These are phyloP conservation scores for Stentor coeruleus DNA, from an alignment of 73 alveolate genomes.

Conservation along the genomic window DNA sequence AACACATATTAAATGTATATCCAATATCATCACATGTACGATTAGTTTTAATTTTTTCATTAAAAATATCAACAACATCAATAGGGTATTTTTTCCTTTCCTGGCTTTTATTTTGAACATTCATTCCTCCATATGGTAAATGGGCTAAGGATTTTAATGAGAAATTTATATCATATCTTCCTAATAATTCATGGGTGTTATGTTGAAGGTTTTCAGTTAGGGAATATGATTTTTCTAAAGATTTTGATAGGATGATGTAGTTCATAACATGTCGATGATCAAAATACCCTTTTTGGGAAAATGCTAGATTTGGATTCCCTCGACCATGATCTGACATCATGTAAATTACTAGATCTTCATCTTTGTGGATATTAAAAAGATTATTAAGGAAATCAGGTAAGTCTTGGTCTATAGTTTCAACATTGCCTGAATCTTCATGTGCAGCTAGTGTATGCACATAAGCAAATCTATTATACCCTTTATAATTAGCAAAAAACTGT, in stretches of 20 bases:
- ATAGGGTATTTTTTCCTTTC: neutral
- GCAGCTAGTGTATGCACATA: conserved; percentile 11
- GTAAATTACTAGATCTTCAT: neutral
- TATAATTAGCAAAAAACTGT: neutral
- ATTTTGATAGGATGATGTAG: neutral
- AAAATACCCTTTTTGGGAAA: neutral
- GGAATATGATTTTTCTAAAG: neutral
- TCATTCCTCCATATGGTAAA: neutral
- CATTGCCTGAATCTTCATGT: conserved; percentile 10
- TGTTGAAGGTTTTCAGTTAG: neutral
- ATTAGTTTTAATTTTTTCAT: neutral
- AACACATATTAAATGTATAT: neutral
- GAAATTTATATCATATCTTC: neutral
- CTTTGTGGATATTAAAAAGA: neutral
- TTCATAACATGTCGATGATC: neutral
- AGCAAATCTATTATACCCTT: neutral
- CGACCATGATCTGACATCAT: conserved; percentile 11
- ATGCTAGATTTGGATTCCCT: neutral
- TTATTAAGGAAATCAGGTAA: neutral
- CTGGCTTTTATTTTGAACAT: too few relatives aligned
- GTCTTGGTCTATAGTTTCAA: neutral
- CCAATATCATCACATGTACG: neutral
- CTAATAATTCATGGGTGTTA: neutral
- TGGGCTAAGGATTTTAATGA: neutral
- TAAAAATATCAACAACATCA: neutral